phyloP scores from a whole-genome alignment of 2,329 filamentous ascomycete genomes.

The Diaporthe batatas region DNA sequence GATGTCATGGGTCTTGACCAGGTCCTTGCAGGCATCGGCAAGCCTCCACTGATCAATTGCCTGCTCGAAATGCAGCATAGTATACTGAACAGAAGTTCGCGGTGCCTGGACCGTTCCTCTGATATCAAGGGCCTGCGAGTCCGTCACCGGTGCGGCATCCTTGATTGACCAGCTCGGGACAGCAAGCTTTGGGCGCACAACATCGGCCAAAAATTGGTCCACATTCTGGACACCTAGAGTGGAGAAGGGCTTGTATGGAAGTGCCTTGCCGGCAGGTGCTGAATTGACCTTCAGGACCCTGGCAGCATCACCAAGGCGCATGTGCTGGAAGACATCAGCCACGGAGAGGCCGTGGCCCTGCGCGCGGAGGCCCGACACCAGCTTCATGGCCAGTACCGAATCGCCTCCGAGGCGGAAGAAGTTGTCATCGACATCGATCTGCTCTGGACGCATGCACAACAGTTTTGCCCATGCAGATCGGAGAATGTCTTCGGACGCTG shows the following conservation, averaged over 20 bases:
- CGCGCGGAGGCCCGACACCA: constrained; percentile 57
- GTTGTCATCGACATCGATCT: constrained; percentile 52
- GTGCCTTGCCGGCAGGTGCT: constrained; percentile 41
- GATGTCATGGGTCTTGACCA: constrained; percentile 53
- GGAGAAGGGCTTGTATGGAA: constrained; percentile 53
- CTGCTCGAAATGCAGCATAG: constrained; percentile 51
- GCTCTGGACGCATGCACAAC: constrained; percentile 45
- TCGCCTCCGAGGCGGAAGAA: constrained; percentile 55
- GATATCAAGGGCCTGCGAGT: constrained; percentile 57
- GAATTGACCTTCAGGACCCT: constrained; percentile 51
- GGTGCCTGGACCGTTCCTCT: constrained; percentile 53
- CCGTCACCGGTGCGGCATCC: constrained; percentile 55
- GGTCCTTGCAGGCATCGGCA: constrained; percentile 47
- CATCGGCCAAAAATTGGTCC: constrained; percentile 51
- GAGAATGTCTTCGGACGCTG: constrained; percentile 53
- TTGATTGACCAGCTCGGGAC: constrained; percentile 53
- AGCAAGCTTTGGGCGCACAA: constrained; percentile 53
- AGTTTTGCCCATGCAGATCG: constrained; percentile 49
- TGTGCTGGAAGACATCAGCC: constrained; percentile 60
- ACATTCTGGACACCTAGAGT: constrained; percentile 51
- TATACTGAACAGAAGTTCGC: constrained; percentile 55
- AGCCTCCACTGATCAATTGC: constrained; percentile 48
- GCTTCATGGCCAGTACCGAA: constrained; percentile 55
- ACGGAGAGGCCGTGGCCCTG: constrained; percentile 60
- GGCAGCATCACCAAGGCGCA: constrained; percentile 51